Evolutionary conservation across 306 rosid species (phyloP).

Genomic region (Corylus americana): DNA sequence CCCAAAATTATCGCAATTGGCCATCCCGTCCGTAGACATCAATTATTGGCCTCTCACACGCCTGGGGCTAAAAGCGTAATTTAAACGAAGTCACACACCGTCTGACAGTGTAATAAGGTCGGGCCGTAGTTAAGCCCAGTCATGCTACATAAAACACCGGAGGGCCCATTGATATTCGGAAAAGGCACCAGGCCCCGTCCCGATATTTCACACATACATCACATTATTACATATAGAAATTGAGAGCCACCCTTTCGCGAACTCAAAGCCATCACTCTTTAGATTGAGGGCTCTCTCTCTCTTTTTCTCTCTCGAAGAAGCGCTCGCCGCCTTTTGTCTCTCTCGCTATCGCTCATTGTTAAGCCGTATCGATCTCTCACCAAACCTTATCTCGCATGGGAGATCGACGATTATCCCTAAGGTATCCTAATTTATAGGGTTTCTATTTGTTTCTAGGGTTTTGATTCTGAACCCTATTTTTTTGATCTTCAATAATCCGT

Average conservation of each 20-base stretch:
- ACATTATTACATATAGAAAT: not conserved
- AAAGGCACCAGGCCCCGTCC: not conserved
- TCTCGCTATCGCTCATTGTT: constrained; percentile 23
- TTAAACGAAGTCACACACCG: not conserved
- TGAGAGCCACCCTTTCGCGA: not conserved
- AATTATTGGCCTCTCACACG: too few species aligned
- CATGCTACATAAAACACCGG: not conserved
- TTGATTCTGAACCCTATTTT: constrained; percentile 17
- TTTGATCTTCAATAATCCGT: not conserved
- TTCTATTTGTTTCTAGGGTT: constrained; percentile 33
- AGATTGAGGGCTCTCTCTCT: constrained; percentile 10
- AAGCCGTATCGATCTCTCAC: constrained; percentile 27
- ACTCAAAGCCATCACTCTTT: not conserved
- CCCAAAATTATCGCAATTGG: too few species aligned
- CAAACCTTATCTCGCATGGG: constrained; percentile 10
- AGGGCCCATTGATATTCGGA: not conserved
- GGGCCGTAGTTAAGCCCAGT: not conserved
- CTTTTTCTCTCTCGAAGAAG: not conserved
- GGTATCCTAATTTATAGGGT: not conserved
- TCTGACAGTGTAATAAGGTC: not conserved
- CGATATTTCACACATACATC: not conserved
- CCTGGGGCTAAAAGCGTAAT: not conserved
- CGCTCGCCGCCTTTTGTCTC: constrained; percentile 24
- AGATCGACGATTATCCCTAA: not conserved
- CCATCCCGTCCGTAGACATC: too few species aligned